Evolutionary conservation across 2,329 filamentous ascomycete genomes (phyloP).

Genomic region (Alternaria sp.): DNA sequence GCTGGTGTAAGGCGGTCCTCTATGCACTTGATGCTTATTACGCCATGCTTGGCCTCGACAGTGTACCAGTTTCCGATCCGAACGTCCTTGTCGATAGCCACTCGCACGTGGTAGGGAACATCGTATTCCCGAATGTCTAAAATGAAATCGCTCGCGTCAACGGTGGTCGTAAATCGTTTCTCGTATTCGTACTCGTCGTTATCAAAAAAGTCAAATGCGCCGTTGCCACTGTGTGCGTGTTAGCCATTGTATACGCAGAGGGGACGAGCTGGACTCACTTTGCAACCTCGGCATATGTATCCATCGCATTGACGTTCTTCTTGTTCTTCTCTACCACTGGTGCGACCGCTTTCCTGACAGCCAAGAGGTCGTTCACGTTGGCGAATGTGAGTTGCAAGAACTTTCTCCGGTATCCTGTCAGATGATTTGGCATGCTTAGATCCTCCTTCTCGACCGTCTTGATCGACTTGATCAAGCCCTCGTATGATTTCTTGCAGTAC

Average conservation of each 20-base stretch:
- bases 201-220: constrained; percentile 94
- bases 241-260: constrained; percentile 11
- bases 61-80: constrained; percentile 97
- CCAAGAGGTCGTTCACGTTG: constrained; percentile 85
- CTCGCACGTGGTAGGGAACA: constrained; percentile 98
- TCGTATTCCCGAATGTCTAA: constrained; percentile 99
- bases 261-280: constrained; percentile 63
- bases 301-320: constrained; percentile 95
- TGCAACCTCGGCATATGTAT: constrained; percentile 96
- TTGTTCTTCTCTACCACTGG: constrained; percentile 96
- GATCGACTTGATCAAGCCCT: constrained; percentile 80
- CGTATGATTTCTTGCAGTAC: constrained; percentile 81
- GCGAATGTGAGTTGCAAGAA: constrained; percentile 87
- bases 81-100: constrained; percentile 97
- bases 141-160: constrained; percentile 95
- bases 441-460: constrained; percentile 89
- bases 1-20: constrained; percentile 88
- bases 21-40: constrained; percentile 81
- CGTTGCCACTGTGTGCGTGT: constrained; percentile 65
- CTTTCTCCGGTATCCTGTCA: constrained; percentile 86
- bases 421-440: constrained; percentile 90
- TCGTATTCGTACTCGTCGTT: constrained; percentile 79
- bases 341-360: constrained; percentile 82
- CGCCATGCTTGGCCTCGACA: constrained; percentile 90
- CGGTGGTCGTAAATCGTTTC: constrained; percentile 76